phyloP scores from a whole-genome alignment of 257 asterid species.

The Craterostigma plantagineum region DNA sequence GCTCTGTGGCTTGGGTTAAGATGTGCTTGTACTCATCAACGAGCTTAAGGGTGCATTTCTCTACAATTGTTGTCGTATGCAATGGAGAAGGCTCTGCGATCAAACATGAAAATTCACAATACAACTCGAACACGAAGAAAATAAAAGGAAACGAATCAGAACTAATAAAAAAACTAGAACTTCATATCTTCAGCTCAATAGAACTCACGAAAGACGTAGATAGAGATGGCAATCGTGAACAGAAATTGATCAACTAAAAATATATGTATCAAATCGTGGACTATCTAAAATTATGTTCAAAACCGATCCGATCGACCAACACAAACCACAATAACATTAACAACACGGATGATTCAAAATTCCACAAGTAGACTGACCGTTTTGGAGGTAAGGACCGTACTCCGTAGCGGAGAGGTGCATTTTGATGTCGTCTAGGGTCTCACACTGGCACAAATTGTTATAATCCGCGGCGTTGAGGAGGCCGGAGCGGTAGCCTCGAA shows the following conservation, averaged over 20 bases:
- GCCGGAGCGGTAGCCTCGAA: slow-evolving; percentile 59
- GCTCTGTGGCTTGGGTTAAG: slow-evolving; percentile 84
- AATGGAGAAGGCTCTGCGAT: slow-evolving; percentile 82
- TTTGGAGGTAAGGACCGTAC: slow-evolving; percentile 71
- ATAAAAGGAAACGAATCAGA: neutral
- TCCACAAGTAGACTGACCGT: slow-evolving; percentile 23
- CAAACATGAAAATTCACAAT: slow-evolving; percentile 4
- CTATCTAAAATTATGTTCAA: neutral
- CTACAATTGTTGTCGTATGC: slow-evolving; percentile 90
- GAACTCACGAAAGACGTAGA: no score
- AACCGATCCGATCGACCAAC: slow-evolving; percentile 6
- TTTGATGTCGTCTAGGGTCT: slow-evolving; percentile 67
- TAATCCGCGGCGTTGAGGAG: slow-evolving; percentile 73
- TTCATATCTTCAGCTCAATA: no score
- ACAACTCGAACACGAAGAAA: slow-evolving; percentile 1
- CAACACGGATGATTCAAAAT: neutral
- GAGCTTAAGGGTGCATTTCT: slow-evolving; percentile 83
- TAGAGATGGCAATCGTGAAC: no score
- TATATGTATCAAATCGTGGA: no score
- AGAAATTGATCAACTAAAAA: no score
- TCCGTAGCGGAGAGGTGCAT: slow-evolving; percentile 90
- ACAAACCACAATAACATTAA: no score
- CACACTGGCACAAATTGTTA: slow-evolving; percentile 72
- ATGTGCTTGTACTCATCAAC: slow-evolving; percentile 85
- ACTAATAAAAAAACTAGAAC: neutral